These are phyloP conservation scores for Pichia terricola DNA, from an alignment of 1,139 yeast species.

Conservation along the genomic window DNA sequence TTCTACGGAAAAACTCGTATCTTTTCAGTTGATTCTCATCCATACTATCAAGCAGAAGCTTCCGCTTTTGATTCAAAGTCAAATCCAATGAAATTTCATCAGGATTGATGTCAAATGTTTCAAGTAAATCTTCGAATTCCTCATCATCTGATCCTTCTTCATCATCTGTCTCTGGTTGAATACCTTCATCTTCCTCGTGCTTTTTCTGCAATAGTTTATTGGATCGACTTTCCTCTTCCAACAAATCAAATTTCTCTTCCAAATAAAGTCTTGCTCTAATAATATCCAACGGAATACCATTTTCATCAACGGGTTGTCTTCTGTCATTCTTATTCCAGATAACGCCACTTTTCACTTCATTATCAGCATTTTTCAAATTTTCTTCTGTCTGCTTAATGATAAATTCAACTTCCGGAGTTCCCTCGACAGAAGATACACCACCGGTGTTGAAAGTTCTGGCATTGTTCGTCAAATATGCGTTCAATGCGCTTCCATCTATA, in stretches of 20 bases:
- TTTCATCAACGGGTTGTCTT: neutral
- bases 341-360: neutral
- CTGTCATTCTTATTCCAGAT: neutral
- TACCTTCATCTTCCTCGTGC: constrained; percentile 18
- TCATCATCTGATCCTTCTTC: neutral
- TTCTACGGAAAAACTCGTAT: constrained; percentile 80
- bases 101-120: constrained; percentile 20
- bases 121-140: constrained; percentile 20
- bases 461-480: neutral
- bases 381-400: neutral
- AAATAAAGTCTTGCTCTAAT: constrained; percentile 17
- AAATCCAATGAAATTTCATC: constrained; percentile 21
- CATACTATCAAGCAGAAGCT: constrained; percentile 61
- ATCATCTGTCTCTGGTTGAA: neutral
- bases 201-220: constrained; percentile 17
- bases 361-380: neutral
- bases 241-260: constrained; percentile 14
- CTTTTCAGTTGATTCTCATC: constrained; percentile 79
- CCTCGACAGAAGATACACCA: constrained; percentile 2
- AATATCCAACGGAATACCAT: constrained; percentile 15
- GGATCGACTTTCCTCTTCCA: constrained; percentile 14
- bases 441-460: neutral
- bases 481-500: too few relatives aligned
- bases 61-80: constrained; percentile 23
- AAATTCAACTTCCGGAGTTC: constrained; percentile 4